phyloP scores from a whole-genome alignment of 2,329 filamentous ascomycete species.

The Zymoseptoria tritici region DNA sequence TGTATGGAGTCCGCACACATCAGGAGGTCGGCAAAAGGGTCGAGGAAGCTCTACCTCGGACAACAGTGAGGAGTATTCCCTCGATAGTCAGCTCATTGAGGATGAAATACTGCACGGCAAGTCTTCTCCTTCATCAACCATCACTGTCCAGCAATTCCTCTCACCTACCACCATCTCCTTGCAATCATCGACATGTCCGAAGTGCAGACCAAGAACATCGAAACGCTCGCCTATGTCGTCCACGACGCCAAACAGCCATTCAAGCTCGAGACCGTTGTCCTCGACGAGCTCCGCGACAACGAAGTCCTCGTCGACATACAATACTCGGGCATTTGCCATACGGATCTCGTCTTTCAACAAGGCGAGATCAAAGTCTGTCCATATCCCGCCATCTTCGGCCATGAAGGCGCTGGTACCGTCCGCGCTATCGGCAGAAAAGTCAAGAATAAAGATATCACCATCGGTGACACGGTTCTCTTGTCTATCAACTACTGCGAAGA shows the following conservation, averaged over 20 bases:
- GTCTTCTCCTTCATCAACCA: neutral
- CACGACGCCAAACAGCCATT: slow-evolving; percentile 13
- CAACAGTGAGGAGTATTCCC: neutral
- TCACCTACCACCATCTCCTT: neutral
- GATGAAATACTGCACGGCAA: neutral
- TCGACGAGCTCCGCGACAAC: slow-evolving; percentile 12
- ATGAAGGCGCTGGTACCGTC: slow-evolving; percentile 15
- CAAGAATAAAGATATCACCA: slow-evolving; percentile 7
- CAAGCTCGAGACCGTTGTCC: slow-evolving; percentile 12
- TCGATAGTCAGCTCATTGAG: neutral
- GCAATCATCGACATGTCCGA: neutral
- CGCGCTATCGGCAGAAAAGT: slow-evolving; percentile 10
- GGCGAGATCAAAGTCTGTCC: slow-evolving; percentile 10
- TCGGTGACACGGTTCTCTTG: slow-evolving; percentile 13
- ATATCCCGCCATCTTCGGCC: slow-evolving; percentile 15
- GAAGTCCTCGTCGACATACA: slow-evolving; percentile 18
- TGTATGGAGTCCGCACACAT: too few relatives aligned
- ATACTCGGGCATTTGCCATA: slow-evolving; percentile 20
- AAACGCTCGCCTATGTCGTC: slow-evolving; percentile 10
- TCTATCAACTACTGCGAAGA: slow-evolving; percentile 12
- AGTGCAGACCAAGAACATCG: neutral
- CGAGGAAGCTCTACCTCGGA: neutral
- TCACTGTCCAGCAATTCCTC: neutral
- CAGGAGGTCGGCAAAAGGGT: neutral
- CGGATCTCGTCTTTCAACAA: slow-evolving; percentile 18